Evolutionary conservation across 371 early-diverging fungal species (phyloP), one percentile per base, ranked within the genome.

Genomic region (Funneliformis caledonium): DNA sequence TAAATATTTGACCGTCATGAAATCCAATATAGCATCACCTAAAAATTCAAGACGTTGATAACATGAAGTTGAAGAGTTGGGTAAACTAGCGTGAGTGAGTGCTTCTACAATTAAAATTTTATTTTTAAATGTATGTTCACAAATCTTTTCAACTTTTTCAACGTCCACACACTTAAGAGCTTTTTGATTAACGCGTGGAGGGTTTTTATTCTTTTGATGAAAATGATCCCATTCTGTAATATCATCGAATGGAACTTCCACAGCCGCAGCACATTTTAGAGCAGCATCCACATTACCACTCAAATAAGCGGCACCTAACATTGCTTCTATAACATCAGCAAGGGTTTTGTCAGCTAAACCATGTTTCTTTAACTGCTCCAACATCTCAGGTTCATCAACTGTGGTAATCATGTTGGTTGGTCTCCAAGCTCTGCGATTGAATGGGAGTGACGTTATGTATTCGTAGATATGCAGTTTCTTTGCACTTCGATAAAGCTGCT

Each of bases 1-100:
- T 72, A 96, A 89, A 69, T 94, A 89, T 22, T 89, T 86, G 10
- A 94, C 93, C 0, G 94, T 90, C 76, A 95, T 86, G 82, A 92
- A 95, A 81, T 96, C 96, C 22, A 98, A 83, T 10, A 97, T 91
- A 0, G 97, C 94, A 84, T 98, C 98, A n/a, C 98, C 98, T 70
- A 98, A 83, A 82, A 95, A 98, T 86, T 98, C 98, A 2, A 98
- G 88, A 4, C 98, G 93, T 85, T 98, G 95, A 82, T 96, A 98
- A 81, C 94, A 95, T 11, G 88, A 84, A 0, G 89, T 87, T 16
- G 85, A 85, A 0, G 88, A 84, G 60, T 89, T 88, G 26, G 90
- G 88, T 8, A 90, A 87, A 77, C 94, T 93, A 31, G 95, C 91
- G 83, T 97, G 98, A 0, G 97, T 97, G 72, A 97, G 83, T 0